Conservation (phyloP, 495 filamentous ascomycete species). For the Talaromyces liani region DNA sequence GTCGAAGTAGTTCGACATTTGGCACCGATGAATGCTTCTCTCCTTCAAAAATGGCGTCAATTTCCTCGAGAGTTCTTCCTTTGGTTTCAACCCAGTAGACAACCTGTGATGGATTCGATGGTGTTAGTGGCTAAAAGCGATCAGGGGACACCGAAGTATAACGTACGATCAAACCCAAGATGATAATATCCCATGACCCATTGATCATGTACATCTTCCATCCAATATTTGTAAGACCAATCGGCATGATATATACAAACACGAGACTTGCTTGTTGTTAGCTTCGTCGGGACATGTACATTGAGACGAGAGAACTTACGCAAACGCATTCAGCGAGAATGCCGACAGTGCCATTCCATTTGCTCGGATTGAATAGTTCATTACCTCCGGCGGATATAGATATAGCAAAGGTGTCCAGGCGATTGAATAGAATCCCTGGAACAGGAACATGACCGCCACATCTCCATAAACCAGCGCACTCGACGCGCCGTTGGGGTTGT, state of each 20-base stretch:
- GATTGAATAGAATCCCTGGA: constrained; percentile 54
- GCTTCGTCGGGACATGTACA: background rate
- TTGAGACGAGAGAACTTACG: constrained; percentile 21
- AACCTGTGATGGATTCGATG: constrained; percentile 2
- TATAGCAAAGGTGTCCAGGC: constrained; percentile 54
- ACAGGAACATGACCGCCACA: constrained; percentile 31
- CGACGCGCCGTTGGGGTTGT: constrained; percentile 25
- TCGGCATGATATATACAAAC: constrained; percentile 44
- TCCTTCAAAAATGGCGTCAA: constrained; percentile 32
- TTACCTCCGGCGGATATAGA: constrained; percentile 51
- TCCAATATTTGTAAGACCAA: constrained; percentile 26
- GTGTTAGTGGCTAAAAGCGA: background rate
- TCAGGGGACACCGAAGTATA: background rate
- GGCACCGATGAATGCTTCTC: constrained; percentile 37
- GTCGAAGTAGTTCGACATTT: constrained; percentile 31
- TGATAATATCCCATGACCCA: constrained; percentile 18
- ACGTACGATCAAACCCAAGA: constrained; percentile 17
- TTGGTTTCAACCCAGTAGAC: constrained; percentile 43
- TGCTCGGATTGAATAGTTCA: constrained; percentile 21
- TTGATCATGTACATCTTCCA: constrained; percentile 24
- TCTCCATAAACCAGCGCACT: constrained; percentile 32
- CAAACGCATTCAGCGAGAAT: constrained; percentile 35
- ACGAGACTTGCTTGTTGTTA: constrained; percentile 20
- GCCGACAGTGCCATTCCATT: constrained; percentile 17
- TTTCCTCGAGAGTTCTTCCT: constrained; percentile 49